These are phyloP conservation scores for Colletotrichum magnum DNA, from an alignment of 2,329 filamentous ascomycete genomes.

Conservation along the genomic window DNA sequence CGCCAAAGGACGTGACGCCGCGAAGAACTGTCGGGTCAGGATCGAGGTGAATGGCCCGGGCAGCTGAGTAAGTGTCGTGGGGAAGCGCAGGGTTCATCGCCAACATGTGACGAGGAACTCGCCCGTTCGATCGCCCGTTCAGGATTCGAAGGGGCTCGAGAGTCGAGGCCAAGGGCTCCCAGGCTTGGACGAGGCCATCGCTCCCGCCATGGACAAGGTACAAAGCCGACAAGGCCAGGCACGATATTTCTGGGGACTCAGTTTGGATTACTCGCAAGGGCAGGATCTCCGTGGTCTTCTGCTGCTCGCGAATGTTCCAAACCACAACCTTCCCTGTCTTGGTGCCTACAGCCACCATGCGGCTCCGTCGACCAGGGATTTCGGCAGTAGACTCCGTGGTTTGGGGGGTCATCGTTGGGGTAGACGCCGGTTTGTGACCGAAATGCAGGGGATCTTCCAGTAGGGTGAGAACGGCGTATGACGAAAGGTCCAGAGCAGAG, in stretches of 20 bases:
- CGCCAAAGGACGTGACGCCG: slow-evolving; percentile 89
- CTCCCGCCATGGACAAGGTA: slow-evolving; percentile 95
- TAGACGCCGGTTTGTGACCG: slow-evolving; percentile 63
- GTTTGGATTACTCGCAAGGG: slow-evolving; percentile 90
- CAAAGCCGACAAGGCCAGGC: slow-evolving; percentile 84
- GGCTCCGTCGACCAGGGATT: slow-evolving; percentile 87
- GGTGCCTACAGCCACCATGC: slow-evolving; percentile 86
- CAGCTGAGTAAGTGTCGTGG: slow-evolving; percentile 83
- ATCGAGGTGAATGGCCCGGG: slow-evolving; percentile 87
- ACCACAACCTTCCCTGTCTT: slow-evolving; percentile 81
- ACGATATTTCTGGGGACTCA: slow-evolving; percentile 89
- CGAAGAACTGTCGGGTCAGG: slow-evolving; percentile 88
- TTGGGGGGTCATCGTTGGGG: slow-evolving; percentile 59
- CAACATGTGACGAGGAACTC: slow-evolving; percentile 80
- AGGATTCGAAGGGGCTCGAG: slow-evolving; percentile 85
- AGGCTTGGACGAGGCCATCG: slow-evolving; percentile 94
- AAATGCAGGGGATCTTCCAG: slow-evolving; percentile 82
- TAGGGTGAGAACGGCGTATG: slow-evolving; percentile 77
- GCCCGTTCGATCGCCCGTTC: slow-evolving; percentile 85
- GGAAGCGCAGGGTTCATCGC: slow-evolving; percentile 70
- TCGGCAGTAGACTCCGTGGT: slow-evolving; percentile 57
- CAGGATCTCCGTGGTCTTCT: slow-evolving; percentile 72
- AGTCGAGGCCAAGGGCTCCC: slow-evolving; percentile 93
- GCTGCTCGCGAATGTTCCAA: slow-evolving; percentile 84
- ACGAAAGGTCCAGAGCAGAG: slow-evolving; percentile 81